A percentile compares a stretch with the other conserved stretches of the same genome.
Conservation (phyloP, 805 yeast genomes). For the Lipomyces oligophaga region DNA sequence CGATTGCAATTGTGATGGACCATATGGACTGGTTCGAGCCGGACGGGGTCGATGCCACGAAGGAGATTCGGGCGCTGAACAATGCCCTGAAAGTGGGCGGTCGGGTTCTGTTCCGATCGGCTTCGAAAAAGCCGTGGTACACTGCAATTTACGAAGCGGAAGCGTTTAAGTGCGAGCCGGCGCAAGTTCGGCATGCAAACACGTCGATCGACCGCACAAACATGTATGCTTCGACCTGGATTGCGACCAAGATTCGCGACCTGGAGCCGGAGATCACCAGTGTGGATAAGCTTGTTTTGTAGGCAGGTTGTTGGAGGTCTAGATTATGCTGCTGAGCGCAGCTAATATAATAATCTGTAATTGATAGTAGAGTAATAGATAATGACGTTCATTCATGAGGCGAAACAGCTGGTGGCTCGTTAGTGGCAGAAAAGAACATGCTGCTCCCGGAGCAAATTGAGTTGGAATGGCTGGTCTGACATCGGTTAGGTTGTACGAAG, state of each 20-base stretch:
- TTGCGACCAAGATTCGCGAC: conserved; percentile 35
- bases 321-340: not conserved
- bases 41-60: conserved; percentile 55
- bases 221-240: conserved; percentile 89
- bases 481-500: too few species aligned
- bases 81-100: conserved; percentile 64
- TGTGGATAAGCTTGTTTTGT: conserved; percentile 9
- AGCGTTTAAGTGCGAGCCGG: conserved; percentile 68
- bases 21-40: conserved; percentile 91
- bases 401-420: too few species aligned
- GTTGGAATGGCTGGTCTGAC: too few species aligned
- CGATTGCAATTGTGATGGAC: conserved; percentile 81
- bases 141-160: conserved; percentile 59
- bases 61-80: conserved; percentile 62
- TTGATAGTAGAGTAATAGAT: not conserved
- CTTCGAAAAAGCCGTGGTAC: conserved; percentile 74
- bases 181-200: conserved; percentile 62
- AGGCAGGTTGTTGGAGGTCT: not conserved
- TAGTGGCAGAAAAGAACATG: too few species aligned
- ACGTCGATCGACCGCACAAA: conserved; percentile 71
- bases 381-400: too few species aligned
- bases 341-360: not conserved
- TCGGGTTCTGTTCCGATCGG: conserved; percentile 71
- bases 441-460: too few species aligned
- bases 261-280: conserved; percentile 11